Percentiles rank a stretch among this genome's conserved stretches.
phyloP scores from a whole-genome alignment of 169 alveolate species.

The Cryptosporidium bovis region DNA sequence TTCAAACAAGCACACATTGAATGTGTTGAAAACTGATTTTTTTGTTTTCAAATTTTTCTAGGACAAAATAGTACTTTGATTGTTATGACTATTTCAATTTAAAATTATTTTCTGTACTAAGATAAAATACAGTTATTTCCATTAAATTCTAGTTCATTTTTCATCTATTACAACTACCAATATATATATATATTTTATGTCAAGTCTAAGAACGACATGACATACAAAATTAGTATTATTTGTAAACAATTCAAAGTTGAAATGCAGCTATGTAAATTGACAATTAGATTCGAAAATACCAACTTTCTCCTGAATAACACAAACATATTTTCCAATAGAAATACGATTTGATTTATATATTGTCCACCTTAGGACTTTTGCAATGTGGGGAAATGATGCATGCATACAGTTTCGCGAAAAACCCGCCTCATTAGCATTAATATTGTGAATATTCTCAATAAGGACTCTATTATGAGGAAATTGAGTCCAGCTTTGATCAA shows the following conservation, averaged over 20 bases:
- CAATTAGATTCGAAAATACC: slow-evolving; percentile 36
- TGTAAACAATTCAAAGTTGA: background rate
- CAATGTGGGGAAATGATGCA: slow-evolving; percentile 14
- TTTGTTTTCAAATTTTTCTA: too few relatives aligned
- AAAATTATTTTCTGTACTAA: too few relatives aligned
- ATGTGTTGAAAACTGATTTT: too few relatives aligned
- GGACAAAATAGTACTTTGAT: too few relatives aligned
- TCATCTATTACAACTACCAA: too few relatives aligned
- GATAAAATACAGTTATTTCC: too few relatives aligned
- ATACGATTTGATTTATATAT: slow-evolving; percentile 46
- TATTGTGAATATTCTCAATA: slow-evolving; percentile 27
- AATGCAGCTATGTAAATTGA: background rate
- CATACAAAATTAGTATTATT: slow-evolving; percentile 10
- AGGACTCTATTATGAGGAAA: slow-evolving; percentile 64
- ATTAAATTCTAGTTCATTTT: too few relatives aligned
- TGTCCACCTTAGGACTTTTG: slow-evolving; percentile 43
- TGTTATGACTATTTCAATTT: too few relatives aligned
- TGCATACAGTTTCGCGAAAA: background rate
- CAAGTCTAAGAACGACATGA: slow-evolving; percentile 67
- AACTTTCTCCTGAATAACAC: slow-evolving; percentile 11
- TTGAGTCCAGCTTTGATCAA: slow-evolving; percentile 45
- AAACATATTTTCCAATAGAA: slow-evolving; percentile 57
- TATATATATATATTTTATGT: background rate
- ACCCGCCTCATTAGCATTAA: background rate
- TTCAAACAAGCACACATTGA: background rate